These are phyloP conservation scores for Geotrichum histeridarum DNA, from an alignment of 1,139 yeast genomes.

Conservation along the genomic window DNA sequence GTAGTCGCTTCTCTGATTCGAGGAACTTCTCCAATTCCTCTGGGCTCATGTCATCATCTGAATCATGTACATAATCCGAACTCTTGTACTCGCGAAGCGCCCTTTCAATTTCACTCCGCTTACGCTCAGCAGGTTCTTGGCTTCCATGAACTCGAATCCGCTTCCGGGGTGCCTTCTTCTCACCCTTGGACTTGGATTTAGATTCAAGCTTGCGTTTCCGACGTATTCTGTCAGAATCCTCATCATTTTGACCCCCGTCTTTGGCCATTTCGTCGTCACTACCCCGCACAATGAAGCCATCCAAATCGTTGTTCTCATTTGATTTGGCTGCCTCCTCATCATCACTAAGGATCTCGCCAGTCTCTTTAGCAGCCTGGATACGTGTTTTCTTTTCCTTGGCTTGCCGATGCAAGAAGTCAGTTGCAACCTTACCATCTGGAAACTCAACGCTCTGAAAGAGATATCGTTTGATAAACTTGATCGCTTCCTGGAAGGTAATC, in stretches of 20 bases:
- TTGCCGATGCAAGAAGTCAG: conserved; percentile 28
- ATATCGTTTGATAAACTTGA: conserved; percentile 35
- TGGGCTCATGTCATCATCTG: conserved; percentile 65
- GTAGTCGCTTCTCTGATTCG: conserved; percentile 52
- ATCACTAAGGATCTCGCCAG: conserved; percentile 17
- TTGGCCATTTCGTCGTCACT: conserved; percentile 24
- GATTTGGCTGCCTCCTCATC: conserved; percentile 8
- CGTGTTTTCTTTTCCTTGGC: conserved; percentile 6
- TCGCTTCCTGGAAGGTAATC: conserved; percentile 27
- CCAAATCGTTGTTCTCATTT: conserved; percentile 22
- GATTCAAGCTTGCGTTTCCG: conserved; percentile 2
- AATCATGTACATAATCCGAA: conserved; percentile 50
- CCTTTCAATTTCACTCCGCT: conserved; percentile 16
- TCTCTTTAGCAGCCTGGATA: conserved; percentile 21
- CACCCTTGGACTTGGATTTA: too few species aligned
- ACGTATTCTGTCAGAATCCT: conserved; percentile 17
- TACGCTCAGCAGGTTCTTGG: conserved; percentile 1
- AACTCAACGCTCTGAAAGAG: conserved; percentile 36
- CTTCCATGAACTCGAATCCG: background rate
- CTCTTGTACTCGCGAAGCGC: conserved; percentile 24
- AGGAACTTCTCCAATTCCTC: conserved; percentile 54
- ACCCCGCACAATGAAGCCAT: conserved; percentile 23
- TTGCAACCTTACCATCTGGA: conserved; percentile 45
- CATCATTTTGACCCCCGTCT: conserved; percentile 11
- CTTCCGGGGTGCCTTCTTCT: background rate